Conservation (phyloP, 345 rosid genomes). For the Heritiera littoralis region DNA sequence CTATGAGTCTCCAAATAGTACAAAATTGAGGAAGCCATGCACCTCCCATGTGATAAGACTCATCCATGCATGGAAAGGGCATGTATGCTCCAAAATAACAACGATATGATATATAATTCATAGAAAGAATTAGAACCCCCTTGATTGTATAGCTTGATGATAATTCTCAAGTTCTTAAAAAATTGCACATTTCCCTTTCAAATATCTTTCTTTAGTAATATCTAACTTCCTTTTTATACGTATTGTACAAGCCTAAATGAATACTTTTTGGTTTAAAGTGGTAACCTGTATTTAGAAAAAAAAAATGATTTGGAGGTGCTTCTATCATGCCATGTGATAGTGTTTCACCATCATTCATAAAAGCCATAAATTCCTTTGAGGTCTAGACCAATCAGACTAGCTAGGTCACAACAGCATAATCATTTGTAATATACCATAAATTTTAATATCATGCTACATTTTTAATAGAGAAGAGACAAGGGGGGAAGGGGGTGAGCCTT, state of each 20-base stretch:
- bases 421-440: background rate
- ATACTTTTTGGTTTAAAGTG: background rate
- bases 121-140: background rate
- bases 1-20: background rate
- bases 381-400: background rate
- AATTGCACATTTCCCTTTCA: background rate
- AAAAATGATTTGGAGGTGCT: background rate
- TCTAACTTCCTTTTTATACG: background rate
- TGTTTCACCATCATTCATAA: background rate
- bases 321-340: background rate
- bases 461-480: background rate
- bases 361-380: constrained; percentile 12
- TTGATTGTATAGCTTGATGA: background rate
- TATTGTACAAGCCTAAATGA: background rate
- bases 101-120: background rate
- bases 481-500: background rate
- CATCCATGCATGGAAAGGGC: background rate
- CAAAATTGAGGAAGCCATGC: background rate
- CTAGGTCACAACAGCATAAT: background rate
- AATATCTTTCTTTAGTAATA: background rate
- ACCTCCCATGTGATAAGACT: background rate
- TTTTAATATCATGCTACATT: background rate
- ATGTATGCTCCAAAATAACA: background rate
- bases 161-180: constrained; percentile 7
- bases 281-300: background rate